phyloP scores from a whole-genome alignment of 768 basidiomycete genomes.

The Sarcodon sp. region DNA sequence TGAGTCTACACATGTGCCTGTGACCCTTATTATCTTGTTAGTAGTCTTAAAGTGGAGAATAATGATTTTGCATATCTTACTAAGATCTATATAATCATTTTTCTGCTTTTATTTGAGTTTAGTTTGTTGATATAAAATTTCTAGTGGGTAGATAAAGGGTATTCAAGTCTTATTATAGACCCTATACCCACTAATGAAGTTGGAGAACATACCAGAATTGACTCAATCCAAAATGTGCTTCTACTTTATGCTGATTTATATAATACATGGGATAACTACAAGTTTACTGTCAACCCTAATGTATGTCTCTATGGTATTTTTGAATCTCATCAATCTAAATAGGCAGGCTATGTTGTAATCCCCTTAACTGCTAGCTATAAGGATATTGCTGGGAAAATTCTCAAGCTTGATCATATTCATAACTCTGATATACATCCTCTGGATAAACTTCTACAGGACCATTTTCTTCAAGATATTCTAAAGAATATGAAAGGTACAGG shows the following conservation, averaged over 20 bases:
- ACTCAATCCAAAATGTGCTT: constrained; percentile 16
- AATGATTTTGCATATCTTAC: too few species aligned
- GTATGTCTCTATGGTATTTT: constrained; percentile 6
- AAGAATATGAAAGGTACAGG: constrained; percentile 21
- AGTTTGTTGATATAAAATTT: too few species aligned
- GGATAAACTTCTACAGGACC: constrained; percentile 19
- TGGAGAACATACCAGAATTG: constrained; percentile 6
- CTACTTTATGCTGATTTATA: constrained; percentile 14
- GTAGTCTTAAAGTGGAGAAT: too few species aligned
- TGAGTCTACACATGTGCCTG: too few species aligned
- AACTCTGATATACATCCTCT: constrained; percentile 18
- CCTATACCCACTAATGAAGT: too few species aligned
- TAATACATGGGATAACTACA: constrained; percentile 13
- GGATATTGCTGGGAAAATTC: constrained; percentile 13
- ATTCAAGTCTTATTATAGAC: too few species aligned
- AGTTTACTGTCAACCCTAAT: constrained; percentile 14
- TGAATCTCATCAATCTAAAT: background rate
- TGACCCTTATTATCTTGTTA: too few species aligned
- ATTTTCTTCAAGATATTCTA: constrained; percentile 19
- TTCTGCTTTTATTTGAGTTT: too few species aligned
- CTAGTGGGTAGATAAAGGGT: too few species aligned
- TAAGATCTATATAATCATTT: too few species aligned
- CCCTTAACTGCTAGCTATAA: constrained; percentile 16
- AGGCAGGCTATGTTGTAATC: constrained; percentile 19
- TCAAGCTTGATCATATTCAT: constrained; percentile 17